phyloP scores from a whole-genome alignment of 768 basidiomycete species.

The Termitomyces sp. region DNA sequence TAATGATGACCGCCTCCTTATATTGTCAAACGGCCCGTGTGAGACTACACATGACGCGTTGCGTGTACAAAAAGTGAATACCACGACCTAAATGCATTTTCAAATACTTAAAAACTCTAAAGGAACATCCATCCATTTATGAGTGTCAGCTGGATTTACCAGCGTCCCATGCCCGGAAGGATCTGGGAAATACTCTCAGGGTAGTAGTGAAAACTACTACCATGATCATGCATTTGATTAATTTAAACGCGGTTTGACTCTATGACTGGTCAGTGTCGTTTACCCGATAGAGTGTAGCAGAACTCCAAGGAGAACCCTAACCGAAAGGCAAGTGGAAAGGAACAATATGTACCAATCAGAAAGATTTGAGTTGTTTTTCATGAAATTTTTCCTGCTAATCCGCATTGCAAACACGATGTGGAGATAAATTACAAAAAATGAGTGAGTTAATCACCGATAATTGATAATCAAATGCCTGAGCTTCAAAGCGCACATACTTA shows the following conservation, averaged over 20 bases:
- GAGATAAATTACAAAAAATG: background rate
- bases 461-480: background rate
- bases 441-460: background rate
- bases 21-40: background rate
- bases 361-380: background rate
- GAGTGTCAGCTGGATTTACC: background rate
- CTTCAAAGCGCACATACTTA: background rate
- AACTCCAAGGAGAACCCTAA: background rate
- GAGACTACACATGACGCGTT: background rate
- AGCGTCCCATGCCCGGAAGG: background rate
- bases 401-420: background rate
- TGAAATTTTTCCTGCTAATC: too few relatives aligned
- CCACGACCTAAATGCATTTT: background rate
- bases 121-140: background rate
- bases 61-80: background rate
- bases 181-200: background rate
- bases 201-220: background rate
- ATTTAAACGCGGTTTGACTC: background rate
- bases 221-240: background rate
- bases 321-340: background rate
- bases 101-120: background rate
- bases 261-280: too few relatives aligned
- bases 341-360: background rate
- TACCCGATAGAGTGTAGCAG: background rate
- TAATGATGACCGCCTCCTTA: background rate